Base-by-base conservation (phyloP, 768 basidiomycete genomes). In the Collybia sordida region DNA sequence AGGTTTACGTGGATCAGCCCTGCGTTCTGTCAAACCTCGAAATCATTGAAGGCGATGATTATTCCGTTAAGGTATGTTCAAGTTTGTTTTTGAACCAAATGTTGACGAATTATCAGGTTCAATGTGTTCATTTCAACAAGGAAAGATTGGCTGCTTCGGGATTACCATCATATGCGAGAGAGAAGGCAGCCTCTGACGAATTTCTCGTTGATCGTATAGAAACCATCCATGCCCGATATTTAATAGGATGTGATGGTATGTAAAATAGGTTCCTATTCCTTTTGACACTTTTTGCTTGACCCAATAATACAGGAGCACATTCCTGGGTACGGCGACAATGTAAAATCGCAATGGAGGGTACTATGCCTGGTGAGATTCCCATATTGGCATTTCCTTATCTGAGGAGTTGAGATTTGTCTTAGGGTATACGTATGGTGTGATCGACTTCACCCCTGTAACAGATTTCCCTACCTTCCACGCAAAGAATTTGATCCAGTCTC, bases 241-340 rank as follows among this genome's bases (percentile, higher is more conserved):
- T 47, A 18, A 47, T 47, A 36, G 46, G 46, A 3, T 39, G 46
- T 14, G 46, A 47, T 17, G 46, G 46, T 47, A 22, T 23, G 37
- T 38, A 2, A 9, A 23, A n/a, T 9, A 14, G 5, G 6, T 17
- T 12, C 5, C 15, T 36, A 4, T n/a, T n/a, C n/a, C 27, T 9
- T 38, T 21, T 23, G 6, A 40, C 24, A 11, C 1, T 25, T 2
- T 7, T 24, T 14, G n/a, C 21, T 17, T 25, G 6, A 47, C 28
- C 22, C 15, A 35, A 22, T 18, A 37, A 2, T 19, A n/a, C 19
- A 47, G 46, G 46, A 17, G 46, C 46, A n/a, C 46, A 39, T 38
- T 47, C 46, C 11, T 47, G 46, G 46, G 46, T 47, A 5, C 46
- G 46, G 7, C 37, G 39, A 23, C 25, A 17, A 14, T 39, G 37